Conservation (phyloP, 2,329 filamentous ascomycete species). For the Talaromyces sp. region DNA sequence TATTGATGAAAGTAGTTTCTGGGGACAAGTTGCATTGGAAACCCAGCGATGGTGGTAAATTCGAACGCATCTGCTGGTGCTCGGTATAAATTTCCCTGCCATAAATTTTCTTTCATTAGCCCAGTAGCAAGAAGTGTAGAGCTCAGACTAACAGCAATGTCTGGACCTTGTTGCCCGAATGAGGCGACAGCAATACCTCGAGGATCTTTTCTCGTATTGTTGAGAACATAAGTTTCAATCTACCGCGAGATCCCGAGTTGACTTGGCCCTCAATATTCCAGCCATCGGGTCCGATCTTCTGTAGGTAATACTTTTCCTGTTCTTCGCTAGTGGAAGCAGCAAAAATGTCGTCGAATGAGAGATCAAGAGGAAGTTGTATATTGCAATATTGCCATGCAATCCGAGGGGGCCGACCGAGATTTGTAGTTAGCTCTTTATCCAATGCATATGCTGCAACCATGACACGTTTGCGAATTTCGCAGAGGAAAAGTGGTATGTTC, state of each 20-base stretch:
- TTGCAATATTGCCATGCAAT: slow-evolving; percentile 32
- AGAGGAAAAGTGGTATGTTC: slow-evolving; percentile 25
- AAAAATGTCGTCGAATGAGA: slow-evolving; percentile 5
- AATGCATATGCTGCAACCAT: slow-evolving; percentile 36
- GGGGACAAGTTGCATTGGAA: neutral
- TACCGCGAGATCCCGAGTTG: neutral
- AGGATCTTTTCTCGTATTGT: slow-evolving; percentile 6
- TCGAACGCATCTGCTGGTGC: neutral
- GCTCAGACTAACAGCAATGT: neutral
- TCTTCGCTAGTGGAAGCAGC: neutral
- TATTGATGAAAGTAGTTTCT: neutral
- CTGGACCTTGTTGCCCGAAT: neutral
- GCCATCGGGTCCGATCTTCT: neutral
- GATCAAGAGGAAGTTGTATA: slow-evolving; percentile 23
- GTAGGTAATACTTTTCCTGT: neutral
- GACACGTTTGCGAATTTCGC: slow-evolving; percentile 27
- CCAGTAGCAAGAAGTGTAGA: neutral
- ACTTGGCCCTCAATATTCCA: slow-evolving; percentile 2
- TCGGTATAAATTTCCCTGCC: neutral
- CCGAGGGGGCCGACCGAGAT: slow-evolving; percentile 40
- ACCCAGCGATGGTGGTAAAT: neutral
- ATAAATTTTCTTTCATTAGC: neutral
- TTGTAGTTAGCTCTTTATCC: slow-evolving; percentile 40
- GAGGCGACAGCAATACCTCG: slow-evolving; percentile 3
- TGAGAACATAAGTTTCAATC: neutral